Evolutionary conservation across 1,284 basidiomycete species (phyloP), one percentile per base, ranked within the genome.

Genomic region (Ustilago xerochloae): DNA sequence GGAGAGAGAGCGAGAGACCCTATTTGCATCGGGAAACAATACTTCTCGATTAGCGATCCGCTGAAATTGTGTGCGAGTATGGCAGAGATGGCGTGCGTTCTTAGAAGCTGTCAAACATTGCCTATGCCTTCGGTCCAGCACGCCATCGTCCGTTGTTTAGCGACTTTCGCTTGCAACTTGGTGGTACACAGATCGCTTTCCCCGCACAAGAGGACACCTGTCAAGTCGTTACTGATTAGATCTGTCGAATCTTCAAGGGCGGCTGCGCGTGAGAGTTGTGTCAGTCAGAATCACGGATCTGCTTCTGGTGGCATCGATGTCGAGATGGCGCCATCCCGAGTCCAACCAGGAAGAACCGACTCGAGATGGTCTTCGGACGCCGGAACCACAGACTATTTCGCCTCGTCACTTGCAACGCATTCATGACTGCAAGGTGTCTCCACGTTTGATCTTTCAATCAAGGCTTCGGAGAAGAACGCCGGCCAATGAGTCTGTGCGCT

Each of bases 101-200:
- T 26, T 16, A 26, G 20, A 28, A 55, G 46, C 60, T 63, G 60
- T 63, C 60, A 22, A 63, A 49, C 46, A 63, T 41, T 32, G 60
- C 60, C 30, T 26, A 1, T 16, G 16, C 30, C 35, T 33, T 20
- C 13, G 16, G 15, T 30, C 13, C 28, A 63, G 60, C 60, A 63
- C 60, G 60, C 53, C 52, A 63, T 63, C 50, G 28, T n/a, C 29
- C 28, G 24, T 15, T n/a, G 33, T 30, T 57, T 56, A 56, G 54
- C 45, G 54, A 36, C 54, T 18, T 36, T 56, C 54, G 55, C 33
- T 35, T 39, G 28, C 38, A 20, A n/a, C n/a, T n/a, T n/a, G n/a
- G n/a, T n/a, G n/a, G n/a, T n/a, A n/a, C 36, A 24, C 22, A 13
- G 22, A 43, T 18, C 26, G 28, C 36, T 33, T 49, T 48, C 35